These are phyloP conservation scores for Sphaerulina populicola DNA, from an alignment of 2,329 filamentous ascomycete species.

Conservation along the genomic window DNA sequence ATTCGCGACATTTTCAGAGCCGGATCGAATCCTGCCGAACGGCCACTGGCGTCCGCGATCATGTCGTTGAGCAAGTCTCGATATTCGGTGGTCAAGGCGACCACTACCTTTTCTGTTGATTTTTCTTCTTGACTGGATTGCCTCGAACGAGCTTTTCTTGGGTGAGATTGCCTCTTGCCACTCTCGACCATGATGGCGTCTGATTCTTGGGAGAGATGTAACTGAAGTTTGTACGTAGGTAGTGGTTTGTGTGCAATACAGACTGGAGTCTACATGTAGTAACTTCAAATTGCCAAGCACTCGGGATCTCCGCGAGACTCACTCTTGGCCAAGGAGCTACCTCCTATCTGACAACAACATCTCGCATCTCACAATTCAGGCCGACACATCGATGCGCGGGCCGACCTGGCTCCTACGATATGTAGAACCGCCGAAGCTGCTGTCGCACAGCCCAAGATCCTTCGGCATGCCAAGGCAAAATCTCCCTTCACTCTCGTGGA, in stretches of 20 bases:
- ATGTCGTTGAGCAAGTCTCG: constrained; percentile 48
- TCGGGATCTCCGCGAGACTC: too few species aligned
- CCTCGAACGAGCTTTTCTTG: constrained; percentile 4
- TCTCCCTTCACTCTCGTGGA: neutral
- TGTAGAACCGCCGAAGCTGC: neutral
- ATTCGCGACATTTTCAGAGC: constrained; percentile 47
- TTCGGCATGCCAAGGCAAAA: neutral
- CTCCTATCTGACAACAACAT: too few species aligned
- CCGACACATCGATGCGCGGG: neutral
- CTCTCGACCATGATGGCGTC: neutral
- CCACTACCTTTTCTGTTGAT: constrained; percentile 7
- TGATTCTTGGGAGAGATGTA: neutral
- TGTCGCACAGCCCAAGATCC: too few species aligned
- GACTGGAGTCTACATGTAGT: too few species aligned
- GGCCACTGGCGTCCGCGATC: constrained; percentile 41
- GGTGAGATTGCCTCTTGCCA: constrained; percentile 2
- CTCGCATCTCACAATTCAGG: neutral
- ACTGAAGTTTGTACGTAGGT: too few species aligned
- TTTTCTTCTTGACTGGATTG: constrained; percentile 7
- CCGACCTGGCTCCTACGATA: neutral
- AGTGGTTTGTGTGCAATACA: too few species aligned
- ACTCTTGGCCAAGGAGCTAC: too few species aligned
- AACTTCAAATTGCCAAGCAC: neutral
- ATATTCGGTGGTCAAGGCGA: constrained; percentile 32
- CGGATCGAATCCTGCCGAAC: neutral